Evolutionary conservation across 768 basidiomycete species (phyloP).

Genomic region (Mycena rebaudengoi): DNA sequence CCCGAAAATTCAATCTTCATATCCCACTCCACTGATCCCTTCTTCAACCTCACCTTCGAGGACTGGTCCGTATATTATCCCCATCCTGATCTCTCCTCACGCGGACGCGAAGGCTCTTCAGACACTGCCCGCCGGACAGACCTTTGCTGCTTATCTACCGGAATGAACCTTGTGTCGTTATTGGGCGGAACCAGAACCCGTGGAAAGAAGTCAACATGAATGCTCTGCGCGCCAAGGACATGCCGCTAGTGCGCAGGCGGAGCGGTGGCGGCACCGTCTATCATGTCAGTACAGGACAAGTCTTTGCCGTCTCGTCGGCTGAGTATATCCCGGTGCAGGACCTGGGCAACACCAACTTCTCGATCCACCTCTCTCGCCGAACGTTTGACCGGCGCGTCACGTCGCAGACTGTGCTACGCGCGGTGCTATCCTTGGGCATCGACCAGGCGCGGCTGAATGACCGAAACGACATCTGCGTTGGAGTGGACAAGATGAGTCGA

Average conservation of each 20-base stretch:
- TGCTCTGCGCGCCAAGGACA: slow-evolving; percentile 56
- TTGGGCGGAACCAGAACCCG: slow-evolving; percentile 96
- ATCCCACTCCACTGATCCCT: slow-evolving; percentile 82
- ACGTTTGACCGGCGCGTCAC: slow-evolving; percentile 84
- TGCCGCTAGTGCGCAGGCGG: slow-evolving; percentile 84
- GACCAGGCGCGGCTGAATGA: slow-evolving; percentile 80
- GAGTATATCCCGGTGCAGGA: slow-evolving; percentile 62
- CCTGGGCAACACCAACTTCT: slow-evolving; percentile 96
- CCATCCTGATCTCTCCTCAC: not conserved
- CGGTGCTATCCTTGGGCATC: slow-evolving; percentile 79
- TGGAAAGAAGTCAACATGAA: slow-evolving; percentile 95
- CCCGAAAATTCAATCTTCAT: slow-evolving; percentile 66
- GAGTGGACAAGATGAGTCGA: slow-evolving; percentile 84
- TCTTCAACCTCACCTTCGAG: slow-evolving; percentile 90
- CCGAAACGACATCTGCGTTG: slow-evolving; percentile 90
- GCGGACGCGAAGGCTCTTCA: slow-evolving; percentile 56
- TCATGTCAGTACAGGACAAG: slow-evolving; percentile 71
- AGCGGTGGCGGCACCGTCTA: slow-evolving; percentile 97
- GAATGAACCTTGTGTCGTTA: slow-evolving; percentile 88
- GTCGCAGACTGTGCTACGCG: slow-evolving; percentile 78
- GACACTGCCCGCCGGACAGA: slow-evolving; percentile 68
- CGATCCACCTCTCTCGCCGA: slow-evolving; percentile 85
- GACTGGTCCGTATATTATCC: slow-evolving; percentile 70
- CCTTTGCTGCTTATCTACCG: slow-evolving; percentile 90
- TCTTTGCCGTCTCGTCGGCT: not conserved